These are phyloP conservation scores for Zopfia rhizophila DNA, from an alignment of 2,329 filamentous ascomycete species.

Conservation along the genomic window DNA sequence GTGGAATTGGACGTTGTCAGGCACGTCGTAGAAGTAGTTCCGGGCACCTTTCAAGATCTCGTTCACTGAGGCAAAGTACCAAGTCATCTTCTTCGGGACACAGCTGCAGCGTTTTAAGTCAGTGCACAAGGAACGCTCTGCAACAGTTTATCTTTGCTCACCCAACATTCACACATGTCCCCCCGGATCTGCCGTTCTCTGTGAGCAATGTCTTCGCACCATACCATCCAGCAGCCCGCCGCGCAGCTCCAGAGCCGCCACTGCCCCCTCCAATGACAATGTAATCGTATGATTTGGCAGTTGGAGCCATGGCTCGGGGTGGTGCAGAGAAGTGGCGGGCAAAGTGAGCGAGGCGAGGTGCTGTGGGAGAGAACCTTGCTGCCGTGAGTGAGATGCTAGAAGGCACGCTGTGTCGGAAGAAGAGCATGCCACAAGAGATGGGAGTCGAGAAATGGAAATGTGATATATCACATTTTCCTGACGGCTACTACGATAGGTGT, in stretches of 20 bases:
- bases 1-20: slow-evolving; percentile 77
- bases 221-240: slow-evolving; percentile 63
- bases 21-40: slow-evolving; percentile 77
- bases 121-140: slow-evolving; percentile 69
- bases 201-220: slow-evolving; percentile 62
- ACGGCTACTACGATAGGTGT: slow-evolving; percentile 7
- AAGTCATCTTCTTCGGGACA: slow-evolving; percentile 85
- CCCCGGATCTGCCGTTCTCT: slow-evolving; percentile 60
- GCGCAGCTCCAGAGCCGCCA: slow-evolving; percentile 61
- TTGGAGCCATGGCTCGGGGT: slow-evolving; percentile 56
- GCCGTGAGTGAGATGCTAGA: slow-evolving; percentile 16
- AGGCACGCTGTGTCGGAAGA: slow-evolving; percentile 12
- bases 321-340: slow-evolving; percentile 37
- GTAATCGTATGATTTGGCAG: slow-evolving; percentile 62
- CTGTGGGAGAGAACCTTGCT: slow-evolving; percentile 7
- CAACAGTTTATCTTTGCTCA: slow-evolving; percentile 64
- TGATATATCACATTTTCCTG: slow-evolving; percentile 19
- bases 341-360: slow-evolving; percentile 9
- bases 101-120: slow-evolving; percentile 65
- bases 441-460: slow-evolving; percentile 9
- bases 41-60: slow-evolving; percentile 78
- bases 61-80: slow-evolving; percentile 79
- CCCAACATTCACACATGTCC: slow-evolving; percentile 65
- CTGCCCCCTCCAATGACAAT: slow-evolving; percentile 66
- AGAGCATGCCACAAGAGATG: slow-evolving; percentile 16